Evolutionary conservation across 2,329 filamentous ascomycete species (phyloP).

Genomic region (Colletotrichum sp.): DNA sequence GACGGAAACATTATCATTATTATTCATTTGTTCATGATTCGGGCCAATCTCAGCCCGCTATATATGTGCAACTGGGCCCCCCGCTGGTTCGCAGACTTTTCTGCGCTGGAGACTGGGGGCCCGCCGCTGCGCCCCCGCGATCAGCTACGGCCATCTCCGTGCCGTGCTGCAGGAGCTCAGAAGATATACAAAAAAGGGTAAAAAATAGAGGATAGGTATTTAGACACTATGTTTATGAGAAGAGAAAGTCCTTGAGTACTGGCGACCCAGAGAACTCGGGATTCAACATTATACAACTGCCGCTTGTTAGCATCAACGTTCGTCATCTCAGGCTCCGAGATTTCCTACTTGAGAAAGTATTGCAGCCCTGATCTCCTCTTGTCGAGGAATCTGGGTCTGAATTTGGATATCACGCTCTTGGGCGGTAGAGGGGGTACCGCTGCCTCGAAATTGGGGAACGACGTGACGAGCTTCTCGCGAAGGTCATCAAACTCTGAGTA

Average conservation of each 20-base stretch:
- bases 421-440: slow-evolving; percentile 91
- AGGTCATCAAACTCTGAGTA: slow-evolving; percentile 96
- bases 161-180: neutral
- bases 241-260: slow-evolving; percentile 89
- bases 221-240: slow-evolving; percentile 51
- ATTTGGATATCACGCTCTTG: slow-evolving; percentile 89
- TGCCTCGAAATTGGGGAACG: slow-evolving; percentile 83
- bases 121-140: neutral
- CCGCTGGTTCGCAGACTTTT: neutral
- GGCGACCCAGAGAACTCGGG: slow-evolving; percentile 94
- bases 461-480: slow-evolving; percentile 72
- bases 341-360: slow-evolving; percentile 87
- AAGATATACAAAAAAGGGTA: slow-evolving; percentile 9
- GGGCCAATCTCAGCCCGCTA: neutral
- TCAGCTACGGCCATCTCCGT: neutral
- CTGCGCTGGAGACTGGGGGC: neutral
- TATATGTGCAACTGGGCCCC: neutral
- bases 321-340: slow-evolving; percentile 3
- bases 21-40: neutral
- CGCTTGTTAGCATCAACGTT: slow-evolving; percentile 20
- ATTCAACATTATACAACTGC: slow-evolving; percentile 87
- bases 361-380: slow-evolving; percentile 80
- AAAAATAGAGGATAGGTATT: neutral
- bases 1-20: slow-evolving; percentile 20
- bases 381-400: slow-evolving; percentile 85